A percentile compares a stretch with the other conserved stretches of the same genome.
Conservation (phyloP, 306 rosid genomes). For the Quercus wislizeni region DNA sequence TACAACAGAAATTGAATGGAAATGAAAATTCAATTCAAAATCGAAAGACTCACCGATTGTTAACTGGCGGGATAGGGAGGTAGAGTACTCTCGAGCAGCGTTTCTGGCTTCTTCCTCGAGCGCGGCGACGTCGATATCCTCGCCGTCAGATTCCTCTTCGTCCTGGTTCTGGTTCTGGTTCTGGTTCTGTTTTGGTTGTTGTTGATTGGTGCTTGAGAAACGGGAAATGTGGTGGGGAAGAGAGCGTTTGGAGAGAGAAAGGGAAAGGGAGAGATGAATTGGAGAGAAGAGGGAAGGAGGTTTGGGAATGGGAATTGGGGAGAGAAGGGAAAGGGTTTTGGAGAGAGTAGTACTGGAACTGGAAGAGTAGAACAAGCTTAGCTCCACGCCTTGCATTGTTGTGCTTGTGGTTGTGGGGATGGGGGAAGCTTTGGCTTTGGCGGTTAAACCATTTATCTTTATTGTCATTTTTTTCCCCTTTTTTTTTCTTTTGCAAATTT, state of each 20-base stretch:
- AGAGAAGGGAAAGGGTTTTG: constrained; percentile 33
- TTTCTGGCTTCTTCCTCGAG: constrained; percentile 77
- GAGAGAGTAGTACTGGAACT: neutral
- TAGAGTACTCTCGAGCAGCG: constrained; percentile 55
- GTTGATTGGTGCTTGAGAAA: neutral
- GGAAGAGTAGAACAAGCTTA: constrained; percentile 7
- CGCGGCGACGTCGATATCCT: constrained; percentile 38
- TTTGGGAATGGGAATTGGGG: constrained; percentile 18
- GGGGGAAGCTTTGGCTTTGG: constrained; percentile 19
- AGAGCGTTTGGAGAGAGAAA: neutral
- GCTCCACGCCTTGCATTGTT: constrained; percentile 39
- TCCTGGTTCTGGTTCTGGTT: neutral
- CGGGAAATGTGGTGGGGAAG: constrained; percentile 33
- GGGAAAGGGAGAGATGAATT: neutral
- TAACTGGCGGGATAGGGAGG: constrained; percentile 49
- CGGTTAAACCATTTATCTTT: constrained; percentile 33
- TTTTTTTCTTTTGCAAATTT: too few species aligned
- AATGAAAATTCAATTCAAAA: too few species aligned
- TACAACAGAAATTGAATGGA: too few species aligned
- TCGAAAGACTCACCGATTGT: constrained; percentile 39
- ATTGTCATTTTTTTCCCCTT: too few species aligned
- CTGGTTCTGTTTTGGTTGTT: neutral
- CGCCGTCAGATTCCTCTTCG: constrained; percentile 15
- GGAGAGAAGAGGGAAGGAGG: constrained; percentile 18
- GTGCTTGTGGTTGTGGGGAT: neutral